phyloP scores from a whole-genome alignment of 2,329 filamentous ascomycete species.

The Apiospora pterosperma region DNA sequence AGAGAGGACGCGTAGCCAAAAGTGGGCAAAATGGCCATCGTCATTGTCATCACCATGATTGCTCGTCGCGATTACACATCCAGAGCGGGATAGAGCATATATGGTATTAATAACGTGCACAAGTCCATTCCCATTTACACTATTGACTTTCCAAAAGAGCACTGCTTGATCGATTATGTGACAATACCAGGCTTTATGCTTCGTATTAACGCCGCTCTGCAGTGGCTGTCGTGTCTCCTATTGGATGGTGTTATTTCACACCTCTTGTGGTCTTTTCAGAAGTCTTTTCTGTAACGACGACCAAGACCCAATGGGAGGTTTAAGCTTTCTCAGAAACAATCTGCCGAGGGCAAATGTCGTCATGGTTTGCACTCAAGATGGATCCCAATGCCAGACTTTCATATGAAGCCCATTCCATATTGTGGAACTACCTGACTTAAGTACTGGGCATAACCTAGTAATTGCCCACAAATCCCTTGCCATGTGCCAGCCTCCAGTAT shows the following conservation, averaged over 20 bases:
- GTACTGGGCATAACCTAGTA: not conserved
- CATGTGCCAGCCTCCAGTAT: not conserved
- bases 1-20: not conserved
- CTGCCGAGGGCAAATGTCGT: not conserved
- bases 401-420: not conserved
- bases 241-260: not conserved
- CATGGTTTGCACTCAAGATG: not conserved
- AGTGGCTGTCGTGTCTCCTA: not conserved
- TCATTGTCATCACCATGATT: not conserved
- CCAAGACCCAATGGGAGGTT: not conserved
- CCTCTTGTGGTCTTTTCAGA: not conserved
- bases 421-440: not conserved
- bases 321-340: not conserved
- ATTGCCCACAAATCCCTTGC: not conserved
- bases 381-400: not conserved
- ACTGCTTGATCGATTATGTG: too few species aligned
- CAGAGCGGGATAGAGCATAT: not conserved
- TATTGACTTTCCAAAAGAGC: not conserved
- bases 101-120: not conserved
- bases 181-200: not conserved
- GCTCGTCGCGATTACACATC: too few species aligned
- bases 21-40: not conserved
- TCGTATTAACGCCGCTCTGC: not conserved
- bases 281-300: not conserved
- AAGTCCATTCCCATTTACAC: not conserved